phyloP scores from a whole-genome alignment of 1,284 basidiomycete species.

The Ceratobasidium sp. region DNA sequence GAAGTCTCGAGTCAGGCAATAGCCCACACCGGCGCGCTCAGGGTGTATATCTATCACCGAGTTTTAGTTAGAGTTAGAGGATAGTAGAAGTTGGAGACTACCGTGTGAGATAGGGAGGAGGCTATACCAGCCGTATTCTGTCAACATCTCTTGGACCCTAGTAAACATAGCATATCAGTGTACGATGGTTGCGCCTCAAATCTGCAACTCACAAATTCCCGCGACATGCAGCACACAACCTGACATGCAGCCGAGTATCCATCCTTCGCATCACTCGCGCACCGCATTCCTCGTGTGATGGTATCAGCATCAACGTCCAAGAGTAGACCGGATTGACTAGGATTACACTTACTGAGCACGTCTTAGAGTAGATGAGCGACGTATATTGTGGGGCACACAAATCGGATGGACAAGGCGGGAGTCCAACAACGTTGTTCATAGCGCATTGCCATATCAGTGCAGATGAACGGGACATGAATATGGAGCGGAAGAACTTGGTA shows the following conservation, averaged over 20 bases:
- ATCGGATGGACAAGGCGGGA: conserved; percentile 5
- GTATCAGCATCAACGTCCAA: background rate
- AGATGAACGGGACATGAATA: background rate
- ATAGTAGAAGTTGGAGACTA: background rate
- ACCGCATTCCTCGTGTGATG: background rate
- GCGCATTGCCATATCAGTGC: background rate
- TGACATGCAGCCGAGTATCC: background rate
- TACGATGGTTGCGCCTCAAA: background rate
- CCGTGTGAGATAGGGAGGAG: background rate
- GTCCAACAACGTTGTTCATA: background rate
- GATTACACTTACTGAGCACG: background rate
- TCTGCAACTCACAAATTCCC: background rate
- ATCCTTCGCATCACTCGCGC: background rate
- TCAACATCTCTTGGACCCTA: background rate
- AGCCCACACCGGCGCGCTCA: background rate
- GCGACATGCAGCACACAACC: background rate
- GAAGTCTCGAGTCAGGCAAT: background rate
- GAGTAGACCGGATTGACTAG: too few species aligned
- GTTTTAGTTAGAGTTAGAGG: background rate
- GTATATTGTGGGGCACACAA: background rate
- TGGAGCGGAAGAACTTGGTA: background rate
- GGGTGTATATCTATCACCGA: background rate
- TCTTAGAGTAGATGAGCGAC: conserved; percentile 12
- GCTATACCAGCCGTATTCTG: background rate
- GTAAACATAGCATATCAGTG: background rate